Base-by-base conservation (phyloP, 352 stramenopile genomes). In the Phytophthora colocasiae region DNA sequence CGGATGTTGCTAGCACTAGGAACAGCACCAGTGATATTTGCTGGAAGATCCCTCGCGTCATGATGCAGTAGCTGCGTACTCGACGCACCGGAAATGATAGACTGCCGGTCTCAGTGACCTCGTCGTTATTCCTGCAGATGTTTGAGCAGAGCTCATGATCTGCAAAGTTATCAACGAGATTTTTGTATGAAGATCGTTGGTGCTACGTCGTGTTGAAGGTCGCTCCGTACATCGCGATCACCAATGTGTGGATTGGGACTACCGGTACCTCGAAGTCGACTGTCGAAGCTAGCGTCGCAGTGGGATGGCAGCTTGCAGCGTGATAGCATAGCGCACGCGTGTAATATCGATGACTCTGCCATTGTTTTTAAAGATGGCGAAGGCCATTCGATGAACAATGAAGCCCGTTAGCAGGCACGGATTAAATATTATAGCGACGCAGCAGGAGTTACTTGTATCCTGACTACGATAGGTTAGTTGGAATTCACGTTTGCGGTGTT, bases 111-210 rank as follows among this genome's bases (percentile, higher is more conserved):
- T 45, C 29, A 7, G 4, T 31, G n/a, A 43, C 24, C 17, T 51
- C 41, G 59, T 61, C 26, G 24, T 40, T 54, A 29, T 34, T 11
- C 31, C 22, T 40, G 26, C 60, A 68, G 32, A 63, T 68, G 60
- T 51, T 57, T 63, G 60, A 68, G 56, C 43, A 14, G 27, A 24
- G 52, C 31, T 26, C 44, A 57, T 52, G 60, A 68, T 68, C 44
- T 68, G 60, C 31, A 48, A 47, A 19, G 29, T 9, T 9, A 34
- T 34, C 29, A 34, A 34, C 29, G 29, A 34, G 29, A 5, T 34
- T 10, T 17, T 24, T 36, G 44, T 48, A 51, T 27, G 11, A 31
- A 12, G n/a, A 31, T 4, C 26, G 36, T 43, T 59, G 39, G 38
- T 59, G 24, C 14, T 5, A 24, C 36, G 50, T 58, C n/a, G 50